phyloP scores from a whole-genome alignment of 768 basidiomycete genomes.

The Hebeloma cylindrosporum region DNA sequence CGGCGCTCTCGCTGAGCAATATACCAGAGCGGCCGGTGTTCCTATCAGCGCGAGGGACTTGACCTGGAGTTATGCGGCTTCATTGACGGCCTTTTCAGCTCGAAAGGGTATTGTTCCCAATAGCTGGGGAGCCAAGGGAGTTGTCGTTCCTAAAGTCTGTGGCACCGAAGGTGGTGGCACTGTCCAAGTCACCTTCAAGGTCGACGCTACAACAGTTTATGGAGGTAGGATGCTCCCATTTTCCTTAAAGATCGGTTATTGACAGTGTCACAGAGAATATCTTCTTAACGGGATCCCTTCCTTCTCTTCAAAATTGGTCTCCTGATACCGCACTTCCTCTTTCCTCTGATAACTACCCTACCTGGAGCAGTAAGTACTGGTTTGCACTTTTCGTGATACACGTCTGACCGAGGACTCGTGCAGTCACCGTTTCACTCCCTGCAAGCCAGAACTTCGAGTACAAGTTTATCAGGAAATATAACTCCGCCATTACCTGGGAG shows the following conservation, averaged over 20 bases:
- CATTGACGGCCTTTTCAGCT: conserved; percentile 61
- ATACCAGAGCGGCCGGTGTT: conserved; percentile 44
- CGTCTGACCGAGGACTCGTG: neutral
- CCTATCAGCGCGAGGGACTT: conserved; percentile 64
- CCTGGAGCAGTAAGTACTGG: conserved; percentile 60
- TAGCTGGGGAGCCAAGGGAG: conserved; percentile 69
- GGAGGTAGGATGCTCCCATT: conserved; percentile 48
- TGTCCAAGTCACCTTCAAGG: conserved; percentile 58
- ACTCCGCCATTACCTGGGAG: conserved; percentile 67
- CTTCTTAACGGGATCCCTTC: conserved; percentile 61
- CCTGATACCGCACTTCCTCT: conserved; percentile 55
- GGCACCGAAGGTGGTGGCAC: conserved; percentile 25
- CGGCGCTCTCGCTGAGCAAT: conserved; percentile 70
- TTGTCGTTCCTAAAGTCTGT: conserved; percentile 48
- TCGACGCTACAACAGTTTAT: conserved; percentile 53
- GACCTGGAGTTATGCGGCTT: conserved; percentile 77
- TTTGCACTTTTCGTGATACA: neutral
- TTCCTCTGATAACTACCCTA: conserved; percentile 58
- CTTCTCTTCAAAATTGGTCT: conserved; percentile 58
- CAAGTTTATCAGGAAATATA: conserved; percentile 67
- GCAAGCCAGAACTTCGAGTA: conserved; percentile 60
- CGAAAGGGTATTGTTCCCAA: conserved; percentile 46
- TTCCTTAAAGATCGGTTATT: neutral
- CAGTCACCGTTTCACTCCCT: conserved; percentile 63
- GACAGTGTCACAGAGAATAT: conserved; percentile 63